These are phyloP conservation scores for Penicillium herquei DNA, from an alignment of 495 filamentous ascomycete genomes.

Conservation along the genomic window DNA sequence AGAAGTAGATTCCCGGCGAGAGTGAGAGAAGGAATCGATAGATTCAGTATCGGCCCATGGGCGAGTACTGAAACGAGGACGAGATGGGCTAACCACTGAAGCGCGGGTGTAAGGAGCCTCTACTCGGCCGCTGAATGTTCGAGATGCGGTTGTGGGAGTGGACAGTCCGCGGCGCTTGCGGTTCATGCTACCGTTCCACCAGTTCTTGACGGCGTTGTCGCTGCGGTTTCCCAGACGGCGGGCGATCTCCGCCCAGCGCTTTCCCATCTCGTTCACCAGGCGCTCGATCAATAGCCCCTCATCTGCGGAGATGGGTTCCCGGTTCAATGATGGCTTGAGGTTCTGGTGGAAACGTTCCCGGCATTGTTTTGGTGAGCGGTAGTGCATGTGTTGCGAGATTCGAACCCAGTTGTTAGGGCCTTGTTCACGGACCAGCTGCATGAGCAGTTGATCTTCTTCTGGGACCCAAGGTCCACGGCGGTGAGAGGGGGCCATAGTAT, in stretches of 20 bases:
- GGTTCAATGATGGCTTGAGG: conserved; percentile 85
- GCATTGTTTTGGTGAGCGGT: conserved; percentile 91
- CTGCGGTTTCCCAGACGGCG: conserved; percentile 81
- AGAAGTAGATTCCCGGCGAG: conserved; percentile 31
- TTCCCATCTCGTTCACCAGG: conserved; percentile 79
- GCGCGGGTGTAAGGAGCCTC: conserved; percentile 43
- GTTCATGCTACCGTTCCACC: conserved; percentile 97
- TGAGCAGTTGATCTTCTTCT: conserved; percentile 71
- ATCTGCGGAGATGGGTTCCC: conserved; percentile 86
- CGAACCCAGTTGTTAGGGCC: conserved; percentile 91
- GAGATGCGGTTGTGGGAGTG: conserved; percentile 33
- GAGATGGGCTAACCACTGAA: conserved; percentile 32
- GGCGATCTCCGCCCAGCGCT: conserved; percentile 94
- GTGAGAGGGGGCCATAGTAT: conserved; percentile 52
- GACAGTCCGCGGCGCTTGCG: conserved; percentile 54
- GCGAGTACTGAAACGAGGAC: conserved; percentile 35
- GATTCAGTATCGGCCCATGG: conserved; percentile 37
- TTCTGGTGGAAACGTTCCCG: conserved; percentile 95
- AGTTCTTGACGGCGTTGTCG: conserved; percentile 99
- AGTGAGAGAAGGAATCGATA: conserved; percentile 10
- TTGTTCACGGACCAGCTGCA: conserved; percentile 69
- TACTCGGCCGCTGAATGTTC: conserved; percentile 41
- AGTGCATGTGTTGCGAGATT: conserved; percentile 73
- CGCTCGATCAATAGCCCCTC: conserved; percentile 82
- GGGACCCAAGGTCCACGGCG: conserved; percentile 89